Conservation (phyloP, 1,139 yeast species). For the Wickerhamiella pararugosa region DNA sequence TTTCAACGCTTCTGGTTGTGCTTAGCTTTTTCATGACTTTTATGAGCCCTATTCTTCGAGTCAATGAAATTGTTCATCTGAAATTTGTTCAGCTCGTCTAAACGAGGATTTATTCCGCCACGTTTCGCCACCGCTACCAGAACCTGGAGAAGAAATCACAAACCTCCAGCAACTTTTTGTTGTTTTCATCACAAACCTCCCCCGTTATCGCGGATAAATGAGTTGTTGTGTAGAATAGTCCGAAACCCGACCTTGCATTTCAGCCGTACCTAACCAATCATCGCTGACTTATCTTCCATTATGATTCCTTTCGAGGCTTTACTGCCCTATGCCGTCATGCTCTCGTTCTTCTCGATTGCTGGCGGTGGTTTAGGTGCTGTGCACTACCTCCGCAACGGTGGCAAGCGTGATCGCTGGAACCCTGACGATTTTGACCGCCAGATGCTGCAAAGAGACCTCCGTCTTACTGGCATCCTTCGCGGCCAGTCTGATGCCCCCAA, state of each 20-base stretch:
- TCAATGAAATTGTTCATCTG: too few species aligned
- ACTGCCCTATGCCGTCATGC: constrained; percentile 50
- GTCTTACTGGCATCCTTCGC: constrained; percentile 59
- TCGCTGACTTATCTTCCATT: constrained; percentile 3
- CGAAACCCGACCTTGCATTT: background rate
- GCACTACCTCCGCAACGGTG: constrained; percentile 36
- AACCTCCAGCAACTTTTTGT: too few species aligned
- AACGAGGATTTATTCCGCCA: too few species aligned
- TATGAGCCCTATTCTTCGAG: too few species aligned
- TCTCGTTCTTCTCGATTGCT: constrained; percentile 37
- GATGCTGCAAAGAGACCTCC: constrained; percentile 56
- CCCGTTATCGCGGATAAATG: too few species aligned
- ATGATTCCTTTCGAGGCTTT: constrained; percentile 64
- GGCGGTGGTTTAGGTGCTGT: constrained; percentile 37
- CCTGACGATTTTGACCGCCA: constrained; percentile 44
- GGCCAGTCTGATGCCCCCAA: constrained; percentile 53
- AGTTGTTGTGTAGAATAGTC: too few species aligned
- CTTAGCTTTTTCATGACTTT: too few species aligned
- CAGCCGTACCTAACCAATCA: constrained; percentile 2
- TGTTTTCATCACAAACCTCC: too few species aligned
- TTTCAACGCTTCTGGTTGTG: too few species aligned
- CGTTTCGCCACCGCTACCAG: too few species aligned
- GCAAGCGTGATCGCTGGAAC: constrained; percentile 41
- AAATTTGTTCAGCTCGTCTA: too few species aligned
- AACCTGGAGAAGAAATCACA: too few species aligned